phyloP scores from a whole-genome alignment of 129 eudicot species.

The Centella asiatica region DNA sequence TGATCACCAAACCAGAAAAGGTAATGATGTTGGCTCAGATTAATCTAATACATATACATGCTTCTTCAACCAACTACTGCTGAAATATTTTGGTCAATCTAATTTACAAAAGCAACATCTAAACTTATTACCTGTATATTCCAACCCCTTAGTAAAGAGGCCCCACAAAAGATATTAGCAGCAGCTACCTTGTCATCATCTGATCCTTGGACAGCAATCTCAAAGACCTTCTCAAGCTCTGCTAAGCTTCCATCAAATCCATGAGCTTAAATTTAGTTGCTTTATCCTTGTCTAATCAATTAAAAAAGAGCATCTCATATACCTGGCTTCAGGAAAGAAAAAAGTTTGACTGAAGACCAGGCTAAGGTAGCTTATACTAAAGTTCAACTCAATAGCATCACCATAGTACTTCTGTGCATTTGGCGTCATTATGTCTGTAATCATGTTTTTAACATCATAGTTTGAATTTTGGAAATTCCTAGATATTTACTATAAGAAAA shows the following conservation, averaged over 20 bases:
- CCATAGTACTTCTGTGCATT: neutral
- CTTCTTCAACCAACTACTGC: neutral
- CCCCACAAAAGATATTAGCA: constrained; percentile 85
- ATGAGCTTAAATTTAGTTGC: constrained; percentile 88
- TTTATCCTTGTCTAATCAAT: constrained; percentile 38
- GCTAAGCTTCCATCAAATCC: constrained; percentile 92
- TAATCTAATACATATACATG: neutral
- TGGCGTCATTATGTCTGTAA: neutral
- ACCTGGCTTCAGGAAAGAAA: constrained; percentile 28
- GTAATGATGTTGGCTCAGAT: neutral
- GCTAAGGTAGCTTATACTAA: constrained; percentile 5
- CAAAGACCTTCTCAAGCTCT: constrained; percentile 89
- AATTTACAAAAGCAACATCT: neutral
- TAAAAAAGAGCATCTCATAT: constrained; percentile 25
- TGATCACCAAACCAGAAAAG: neutral
- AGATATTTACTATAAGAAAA: neutral
- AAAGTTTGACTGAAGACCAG: constrained; percentile 21
- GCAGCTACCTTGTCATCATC: constrained; percentile 92
- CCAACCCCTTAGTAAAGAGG: constrained; percentile 83
- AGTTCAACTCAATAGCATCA: neutral
- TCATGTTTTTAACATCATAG: neutral
- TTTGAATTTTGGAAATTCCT: neutral
- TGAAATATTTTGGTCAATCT: neutral
- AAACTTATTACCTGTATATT: constrained; percentile 61
- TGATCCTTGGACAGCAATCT: constrained; percentile 80